Evolutionary conservation across 257 asterid genomes (phyloP), one percentile per base, ranked within the genome.

Genomic region (Salvia hispanica): DNA sequence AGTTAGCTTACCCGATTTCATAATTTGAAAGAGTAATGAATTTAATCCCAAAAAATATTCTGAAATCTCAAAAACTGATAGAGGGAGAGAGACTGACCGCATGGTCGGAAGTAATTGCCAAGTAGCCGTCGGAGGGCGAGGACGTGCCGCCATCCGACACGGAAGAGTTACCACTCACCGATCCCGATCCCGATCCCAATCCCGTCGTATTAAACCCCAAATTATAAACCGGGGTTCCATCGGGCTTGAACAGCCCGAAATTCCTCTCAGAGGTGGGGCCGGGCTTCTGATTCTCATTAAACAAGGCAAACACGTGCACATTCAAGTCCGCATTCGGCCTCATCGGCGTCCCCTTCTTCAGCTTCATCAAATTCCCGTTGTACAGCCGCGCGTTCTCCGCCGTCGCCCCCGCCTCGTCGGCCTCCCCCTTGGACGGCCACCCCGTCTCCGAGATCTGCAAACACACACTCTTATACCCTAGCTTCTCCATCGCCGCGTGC

Each of bases 391-490:
- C 98, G 47, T 92, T 88, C 16, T 92, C 93, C 64, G 74, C 75
- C 39, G 92, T 58, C 2, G 98, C 95, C 0, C 97, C 97, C 21
- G 90, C 80, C 81, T 92, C 98, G 62, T 92, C 93, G 11, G 78
- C 48, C 74, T 92, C 98, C 14, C 98, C 98, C 54, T 86, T 92
- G 2, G 97, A 88, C 65, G 98, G 97, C 98, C 98, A 92, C 0
- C 98, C 98, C 1, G 98, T 88, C 74, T 92, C 98, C 10, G 98
- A 90, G 71, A 92, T 81, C 83, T 90, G 96, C 15, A 92, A 63
- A 21, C 79, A 53, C 48, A 88, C 90, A 36, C 76, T 82, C 60
- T 83, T 82, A 69, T 80, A 90, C 16, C 97, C 98, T 1, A 92
- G 53, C 62, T 79, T 76, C 36, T 25, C 31, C 31, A 25, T 25